phyloP scores from a whole-genome alignment of 1,139 yeast species.

The Nakaseomyces uthaithaninus region DNA sequence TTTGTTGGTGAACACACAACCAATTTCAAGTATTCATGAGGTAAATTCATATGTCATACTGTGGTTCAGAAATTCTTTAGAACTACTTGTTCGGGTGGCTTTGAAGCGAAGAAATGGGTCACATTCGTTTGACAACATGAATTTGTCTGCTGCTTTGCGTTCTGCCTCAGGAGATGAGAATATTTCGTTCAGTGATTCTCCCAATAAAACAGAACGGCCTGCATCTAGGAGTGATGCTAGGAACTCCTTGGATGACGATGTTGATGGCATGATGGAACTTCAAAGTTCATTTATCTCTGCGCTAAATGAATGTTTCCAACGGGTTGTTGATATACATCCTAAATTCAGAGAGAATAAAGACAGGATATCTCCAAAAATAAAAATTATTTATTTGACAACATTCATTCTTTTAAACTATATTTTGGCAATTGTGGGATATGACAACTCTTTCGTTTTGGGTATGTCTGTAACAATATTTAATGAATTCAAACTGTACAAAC shows the following conservation, averaged over 20 bases:
- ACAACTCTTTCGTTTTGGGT: conserved; percentile 48
- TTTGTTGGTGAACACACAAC: conserved; percentile 31
- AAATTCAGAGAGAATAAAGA: conserved; percentile 31
- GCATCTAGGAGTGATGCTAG: conserved; percentile 11
- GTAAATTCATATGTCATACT: conserved; percentile 39
- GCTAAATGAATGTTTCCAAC: conserved; percentile 35
- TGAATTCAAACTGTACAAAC: conserved; percentile 46
- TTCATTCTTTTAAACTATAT: conserved; percentile 49
- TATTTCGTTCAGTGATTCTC: conserved; percentile 6
- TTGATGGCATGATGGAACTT: conserved; percentile 21
- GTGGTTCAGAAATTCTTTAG: conserved; percentile 45
- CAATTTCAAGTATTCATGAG: conserved; percentile 34
- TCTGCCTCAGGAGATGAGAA: conserved; percentile 8
- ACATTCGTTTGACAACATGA: conserved; percentile 16
- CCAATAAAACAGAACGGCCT: conserved; percentile 5
- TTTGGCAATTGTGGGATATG: conserved; percentile 49
- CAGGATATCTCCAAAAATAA: conserved; percentile 32
- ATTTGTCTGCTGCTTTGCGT: conserved; percentile 6
- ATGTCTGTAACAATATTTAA: conserved; percentile 48
- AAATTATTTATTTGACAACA: conserved; percentile 39
- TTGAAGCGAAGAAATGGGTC: conserved; percentile 28
- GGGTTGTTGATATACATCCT: conserved; percentile 41
- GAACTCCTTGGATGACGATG: conserved; percentile 30
- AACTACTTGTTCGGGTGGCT: conserved; percentile 38
- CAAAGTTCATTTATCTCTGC: conserved; percentile 28